Conservation (phyloP, 768 basidiomycete species). For the Cyclocybe cylindracea region DNA sequence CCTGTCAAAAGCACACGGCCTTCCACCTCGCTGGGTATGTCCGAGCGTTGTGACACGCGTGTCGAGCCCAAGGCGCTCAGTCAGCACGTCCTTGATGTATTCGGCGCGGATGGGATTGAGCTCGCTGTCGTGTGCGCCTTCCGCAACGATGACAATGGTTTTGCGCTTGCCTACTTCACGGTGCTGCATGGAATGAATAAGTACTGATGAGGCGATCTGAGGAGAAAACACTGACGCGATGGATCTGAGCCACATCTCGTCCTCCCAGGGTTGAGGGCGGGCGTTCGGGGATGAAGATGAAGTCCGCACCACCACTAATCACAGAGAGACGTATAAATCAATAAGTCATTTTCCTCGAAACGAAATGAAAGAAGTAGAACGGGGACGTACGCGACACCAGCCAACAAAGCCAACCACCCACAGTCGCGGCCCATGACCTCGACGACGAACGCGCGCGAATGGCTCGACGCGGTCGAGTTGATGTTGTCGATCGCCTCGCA, state of each 20-base stretch:
- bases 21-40: slow-evolving; percentile 94
- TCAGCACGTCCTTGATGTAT: slow-evolving; percentile 86
- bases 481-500: slow-evolving; percentile 99
- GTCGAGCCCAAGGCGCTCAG: slow-evolving; percentile 87
- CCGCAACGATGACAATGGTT: slow-evolving; percentile 97
- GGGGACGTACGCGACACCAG: slow-evolving; percentile 76
- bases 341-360: not conserved
- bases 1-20: slow-evolving; percentile 91
- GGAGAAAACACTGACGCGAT: slow-evolving; percentile 52
- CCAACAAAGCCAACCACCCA: slow-evolving; percentile 96
- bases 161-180: slow-evolving; percentile 92
- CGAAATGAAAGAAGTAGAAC: not conserved
- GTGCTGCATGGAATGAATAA: slow-evolving; percentile 54
- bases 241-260: slow-evolving; percentile 87
- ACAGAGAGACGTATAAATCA: not conserved
- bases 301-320: slow-evolving; percentile 85
- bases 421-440: slow-evolving; percentile 99
- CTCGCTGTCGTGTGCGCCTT: slow-evolving; percentile 87
- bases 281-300: slow-evolving; percentile 95
- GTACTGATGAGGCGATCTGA: not conserved
- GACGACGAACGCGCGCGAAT: slow-evolving; percentile 96
- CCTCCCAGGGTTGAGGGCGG: slow-evolving; percentile 92
- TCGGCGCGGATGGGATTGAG: slow-evolving; percentile 92
- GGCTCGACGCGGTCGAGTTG: slow-evolving; percentile 93
- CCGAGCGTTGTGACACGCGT: slow-evolving; percentile 96